Base-by-base conservation (phyloP, 345 rosid genomes). In the Erodium maritimum region DNA sequence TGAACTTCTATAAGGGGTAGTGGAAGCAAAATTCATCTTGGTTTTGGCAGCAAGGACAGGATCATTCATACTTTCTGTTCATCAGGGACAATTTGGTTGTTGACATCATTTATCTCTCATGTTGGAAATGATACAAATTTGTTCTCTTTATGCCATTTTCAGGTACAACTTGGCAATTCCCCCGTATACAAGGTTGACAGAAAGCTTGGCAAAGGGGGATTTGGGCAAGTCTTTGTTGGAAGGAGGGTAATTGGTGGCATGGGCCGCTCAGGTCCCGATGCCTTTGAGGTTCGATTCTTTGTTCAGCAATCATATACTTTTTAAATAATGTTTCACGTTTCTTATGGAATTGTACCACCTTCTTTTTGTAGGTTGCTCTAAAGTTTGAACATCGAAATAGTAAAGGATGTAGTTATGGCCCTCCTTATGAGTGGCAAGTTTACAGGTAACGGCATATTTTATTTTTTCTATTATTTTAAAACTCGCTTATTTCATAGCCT, bases 201-300 rank as follows among this genome's bases (percentile, higher is more conserved):
- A 63, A 81, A 82, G 69, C 75, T 84, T 70, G 85, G 91, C 21
- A 84, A 84, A 75, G 85, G 87, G 24, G 91, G 91, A 24, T 84
- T 84, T 73, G 87, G 87, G 19, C 91, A 81, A 75, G 91, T 84
- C 55, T 84, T 77, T 78, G 83, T 84, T 57, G 91, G 91, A 45
- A 72, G 82, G 58, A 75, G 91, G 52, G 60, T 69, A 54, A 63
- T 66, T 61, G 76, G 70, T 55, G 82, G 74, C 21, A 65, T 12
- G 34, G 68, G 61, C 23, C 19, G 55, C 56, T 19, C 33, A 55
- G 82, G 82, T 9, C 68, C 72, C 22, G 82, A 73, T 63, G 77
- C 79, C 17, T 67, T 71, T 37, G 77, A 77, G 77, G 81, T 73
- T 64, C 45, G 29, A n/a, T 19, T 63, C 21, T 45, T 33, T 23